phyloP scores from a whole-genome alignment of 768 basidiomycete genomes.

The Lactarius quietus region DNA sequence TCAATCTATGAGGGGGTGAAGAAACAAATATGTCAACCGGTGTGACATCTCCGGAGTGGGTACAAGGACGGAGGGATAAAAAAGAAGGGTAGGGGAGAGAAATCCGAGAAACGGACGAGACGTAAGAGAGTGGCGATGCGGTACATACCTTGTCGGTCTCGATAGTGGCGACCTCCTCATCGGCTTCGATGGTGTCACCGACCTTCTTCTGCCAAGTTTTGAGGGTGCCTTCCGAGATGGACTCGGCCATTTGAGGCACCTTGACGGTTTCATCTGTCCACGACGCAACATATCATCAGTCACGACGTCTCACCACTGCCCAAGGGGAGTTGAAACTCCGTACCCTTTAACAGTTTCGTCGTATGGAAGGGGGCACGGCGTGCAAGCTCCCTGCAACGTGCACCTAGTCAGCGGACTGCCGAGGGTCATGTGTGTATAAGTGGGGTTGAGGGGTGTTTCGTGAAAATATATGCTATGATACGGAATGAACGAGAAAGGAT shows the following conservation, averaged over 20 bases:
- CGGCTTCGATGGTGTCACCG: constrained; percentile 84
- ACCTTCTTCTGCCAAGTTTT: constrained; percentile 93
- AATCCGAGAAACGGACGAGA: constrained; percentile 1
- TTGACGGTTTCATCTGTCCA: constrained; percentile 80
- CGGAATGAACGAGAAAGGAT: not conserved
- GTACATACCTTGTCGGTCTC: constrained; percentile 92
- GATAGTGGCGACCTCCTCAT: constrained; percentile 97
- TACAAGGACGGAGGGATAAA: not conserved
- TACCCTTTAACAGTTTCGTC: constrained; percentile 66
- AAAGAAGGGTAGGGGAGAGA: not conserved
- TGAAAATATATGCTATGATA: not conserved
- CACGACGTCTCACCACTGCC: constrained; percentile 10
- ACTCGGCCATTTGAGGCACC: constrained; percentile 97
- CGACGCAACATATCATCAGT: constrained; percentile 8
- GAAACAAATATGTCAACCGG: not conserved
- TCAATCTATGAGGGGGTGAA: constrained; percentile 65
- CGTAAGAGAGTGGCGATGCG: not conserved
- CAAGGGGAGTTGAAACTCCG: constrained; percentile 24
- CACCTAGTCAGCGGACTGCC: constrained; percentile 7
- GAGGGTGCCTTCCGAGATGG: constrained; percentile 95
- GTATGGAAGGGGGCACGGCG: constrained; percentile 65
- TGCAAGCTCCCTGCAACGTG: constrained; percentile 42
- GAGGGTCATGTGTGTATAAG: not conserved
- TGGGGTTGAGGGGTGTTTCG: constrained; percentile 8
- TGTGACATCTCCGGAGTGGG: not conserved